Percentiles rank a stretch among this genome's conserved stretches.
Evolutionary conservation across 2,329 filamentous ascomycete genomes (phyloP).

Genomic region (Lachnellula hyalina): DNA sequence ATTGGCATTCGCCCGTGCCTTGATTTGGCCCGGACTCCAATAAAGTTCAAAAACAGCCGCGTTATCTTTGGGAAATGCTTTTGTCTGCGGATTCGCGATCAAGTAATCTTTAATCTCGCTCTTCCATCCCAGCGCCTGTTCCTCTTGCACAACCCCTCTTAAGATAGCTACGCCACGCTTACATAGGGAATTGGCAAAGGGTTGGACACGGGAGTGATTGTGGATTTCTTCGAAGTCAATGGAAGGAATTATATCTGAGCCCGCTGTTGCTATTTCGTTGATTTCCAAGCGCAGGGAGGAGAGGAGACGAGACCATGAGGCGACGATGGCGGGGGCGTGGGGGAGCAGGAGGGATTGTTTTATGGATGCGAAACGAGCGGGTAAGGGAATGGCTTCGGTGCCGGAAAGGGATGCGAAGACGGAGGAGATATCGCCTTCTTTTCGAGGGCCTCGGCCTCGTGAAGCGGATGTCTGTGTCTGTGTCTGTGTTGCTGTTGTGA

Average conservation of each 20-base stretch:
- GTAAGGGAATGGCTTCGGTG: constrained; percentile 40
- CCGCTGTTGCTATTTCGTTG: constrained; percentile 39
- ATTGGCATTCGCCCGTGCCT: constrained; percentile 61
- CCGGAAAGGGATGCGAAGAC: constrained; percentile 56
- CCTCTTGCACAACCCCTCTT: constrained; percentile 57
- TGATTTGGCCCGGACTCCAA: constrained; percentile 65
- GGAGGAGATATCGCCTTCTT: constrained; percentile 58
- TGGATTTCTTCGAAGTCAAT: constrained; percentile 43
- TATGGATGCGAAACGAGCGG: constrained; percentile 49
- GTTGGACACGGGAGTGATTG: constrained; percentile 12
- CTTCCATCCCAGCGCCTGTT: constrained; percentile 61
- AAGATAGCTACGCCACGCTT: constrained; percentile 44
- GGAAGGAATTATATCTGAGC: constrained; percentile 47
- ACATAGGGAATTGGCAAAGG: constrained; percentile 16
- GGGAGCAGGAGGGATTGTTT: constrained; percentile 49
- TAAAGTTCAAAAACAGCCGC: constrained; percentile 73
- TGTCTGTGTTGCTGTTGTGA: neutral
- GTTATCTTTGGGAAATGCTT: constrained; percentile 60
- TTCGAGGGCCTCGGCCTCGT: constrained; percentile 14
- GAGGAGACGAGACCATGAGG: constrained; percentile 46
- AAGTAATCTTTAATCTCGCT: constrained; percentile 60
- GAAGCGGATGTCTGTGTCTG: neutral
- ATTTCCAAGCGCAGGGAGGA: constrained; percentile 42
- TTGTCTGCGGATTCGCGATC: constrained; percentile 54
- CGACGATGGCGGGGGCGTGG: constrained; percentile 41